Evolutionary conservation across 1,284 basidiomycete species (phyloP), one percentile per base, ranked within the genome.

Genomic region (Irpex sp.): DNA sequence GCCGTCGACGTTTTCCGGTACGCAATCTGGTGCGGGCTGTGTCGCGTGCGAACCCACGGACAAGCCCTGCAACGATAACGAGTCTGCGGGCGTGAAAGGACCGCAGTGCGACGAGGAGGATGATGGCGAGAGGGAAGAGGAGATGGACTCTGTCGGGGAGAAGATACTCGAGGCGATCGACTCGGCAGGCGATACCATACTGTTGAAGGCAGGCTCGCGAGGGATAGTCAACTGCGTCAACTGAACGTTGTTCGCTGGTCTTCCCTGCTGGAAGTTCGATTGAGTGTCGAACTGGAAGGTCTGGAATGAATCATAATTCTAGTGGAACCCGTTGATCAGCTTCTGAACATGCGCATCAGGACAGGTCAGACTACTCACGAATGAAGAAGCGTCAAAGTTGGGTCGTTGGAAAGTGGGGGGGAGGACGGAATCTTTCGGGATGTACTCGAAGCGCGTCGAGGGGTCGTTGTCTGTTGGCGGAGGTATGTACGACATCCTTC

Each of bases 401-500:
- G 77, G 72, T 62, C 75, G 75, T 11, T 74, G 69, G 68, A 75
- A 80, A 6, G 76, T 63, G 9, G 66, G 71, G 69, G 71, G 73
- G 68, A 72, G 77, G 62, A 65, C 73, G 62, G 69, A 72, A 72
- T 68, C 71, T 71, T 72, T 63, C 63, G 68, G 73, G 67, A 72
- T 66, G 70, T 73, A 72, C 64, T 75, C 69, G 68, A 72, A 67
- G 34, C 66, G 69, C 63, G 68, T 73, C 81, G 86, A 62, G 71
- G 76, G 63, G 76, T 77, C 72, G 75, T 74, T 68, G 74, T 75
- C 65, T 57, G 72, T 64, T 75, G 79, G 70, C 67, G 73, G 71
- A 38, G 76, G 74, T 67, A 77, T 77, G 68, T 79, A 78, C 57
- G 82, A 79, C 57, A 82, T 76, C 61, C 85, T 84, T 61, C 84